Conservation (phyloP, 257 asterid genomes). For the Solanum pinnatisectum region DNA sequence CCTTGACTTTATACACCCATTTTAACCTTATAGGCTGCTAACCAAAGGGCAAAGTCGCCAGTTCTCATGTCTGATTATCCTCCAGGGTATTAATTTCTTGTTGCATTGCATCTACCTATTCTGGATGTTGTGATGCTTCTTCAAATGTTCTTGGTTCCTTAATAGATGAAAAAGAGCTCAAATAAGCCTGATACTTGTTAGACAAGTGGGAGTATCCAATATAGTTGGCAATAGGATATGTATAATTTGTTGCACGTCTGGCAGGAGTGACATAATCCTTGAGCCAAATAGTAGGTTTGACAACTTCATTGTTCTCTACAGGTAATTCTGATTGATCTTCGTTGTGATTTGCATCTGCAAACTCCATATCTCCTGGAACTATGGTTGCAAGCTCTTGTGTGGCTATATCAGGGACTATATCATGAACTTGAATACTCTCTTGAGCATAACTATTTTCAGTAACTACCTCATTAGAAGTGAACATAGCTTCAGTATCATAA, state of each 20-base stretch:
- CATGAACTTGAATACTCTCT: neutral
- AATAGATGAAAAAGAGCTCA: too few relatives aligned
- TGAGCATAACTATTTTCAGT: too few relatives aligned
- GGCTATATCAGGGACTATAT: too few relatives aligned
- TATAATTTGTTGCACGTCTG: neutral
- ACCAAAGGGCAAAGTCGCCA: neutral
- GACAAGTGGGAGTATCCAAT: neutral
- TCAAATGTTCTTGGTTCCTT: neutral
- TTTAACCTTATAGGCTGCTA: neutral
- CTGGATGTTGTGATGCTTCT: neutral
- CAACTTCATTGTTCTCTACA: too few relatives aligned
- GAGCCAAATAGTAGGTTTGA: neutral
- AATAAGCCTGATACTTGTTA: neutral
- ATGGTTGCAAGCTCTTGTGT: neutral
- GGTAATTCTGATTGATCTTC: neutral
- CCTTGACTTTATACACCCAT: neutral
- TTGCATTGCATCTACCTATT: neutral
- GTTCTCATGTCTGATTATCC: neutral
- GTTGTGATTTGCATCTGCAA: too few relatives aligned
- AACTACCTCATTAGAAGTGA: neutral
- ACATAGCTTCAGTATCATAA: neutral
- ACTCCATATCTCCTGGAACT: neutral
- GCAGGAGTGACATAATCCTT: neutral
- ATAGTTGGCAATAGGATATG: neutral
- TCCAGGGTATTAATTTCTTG: neutral